phyloP scores from a whole-genome alignment of 2,329 filamentous ascomycete species.

The Aspergillus piperis region DNA sequence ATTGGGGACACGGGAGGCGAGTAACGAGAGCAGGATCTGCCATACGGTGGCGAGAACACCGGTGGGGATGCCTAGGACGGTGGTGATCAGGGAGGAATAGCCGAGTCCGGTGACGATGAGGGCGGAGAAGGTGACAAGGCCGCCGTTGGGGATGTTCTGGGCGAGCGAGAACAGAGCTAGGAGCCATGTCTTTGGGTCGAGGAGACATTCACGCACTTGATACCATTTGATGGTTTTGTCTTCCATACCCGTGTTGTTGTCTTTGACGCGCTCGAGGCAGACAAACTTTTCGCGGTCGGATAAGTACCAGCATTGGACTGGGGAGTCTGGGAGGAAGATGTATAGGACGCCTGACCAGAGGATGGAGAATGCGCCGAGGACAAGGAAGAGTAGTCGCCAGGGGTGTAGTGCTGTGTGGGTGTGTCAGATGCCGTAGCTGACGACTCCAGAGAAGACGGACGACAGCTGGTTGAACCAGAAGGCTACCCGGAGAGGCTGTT shows the following conservation, averaged over 20 bases:
- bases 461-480: neutral
- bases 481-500: conserved; percentile 9
- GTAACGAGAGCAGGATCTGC: neutral
- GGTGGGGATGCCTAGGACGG: neutral
- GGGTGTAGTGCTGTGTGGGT: conserved; percentile 20
- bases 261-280: conserved; percentile 22
- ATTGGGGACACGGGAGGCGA: neutral
- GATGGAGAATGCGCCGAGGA: conserved; percentile 33
- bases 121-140: conserved; percentile 1
- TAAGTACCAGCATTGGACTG: conserved; percentile 36
- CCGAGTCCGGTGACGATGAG: conserved; percentile 9
- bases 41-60: conserved; percentile 1
- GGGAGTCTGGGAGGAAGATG: conserved; percentile 37
- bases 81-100: conserved; percentile 1
- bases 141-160: conserved; percentile 8
- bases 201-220: conserved; percentile 9
- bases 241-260: conserved; percentile 20
- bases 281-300: conserved; percentile 39
- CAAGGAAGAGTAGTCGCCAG: conserved; percentile 35
- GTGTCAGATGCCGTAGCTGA: conserved; percentile 32
- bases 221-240: conserved; percentile 11
- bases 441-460: conserved; percentile 8
- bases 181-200: conserved; percentile 9
- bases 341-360: conserved; percentile 29
- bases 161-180: conserved; percentile 1